phyloP scores from a whole-genome alignment of 1,139 yeast genomes.

The Candida sp. region DNA sequence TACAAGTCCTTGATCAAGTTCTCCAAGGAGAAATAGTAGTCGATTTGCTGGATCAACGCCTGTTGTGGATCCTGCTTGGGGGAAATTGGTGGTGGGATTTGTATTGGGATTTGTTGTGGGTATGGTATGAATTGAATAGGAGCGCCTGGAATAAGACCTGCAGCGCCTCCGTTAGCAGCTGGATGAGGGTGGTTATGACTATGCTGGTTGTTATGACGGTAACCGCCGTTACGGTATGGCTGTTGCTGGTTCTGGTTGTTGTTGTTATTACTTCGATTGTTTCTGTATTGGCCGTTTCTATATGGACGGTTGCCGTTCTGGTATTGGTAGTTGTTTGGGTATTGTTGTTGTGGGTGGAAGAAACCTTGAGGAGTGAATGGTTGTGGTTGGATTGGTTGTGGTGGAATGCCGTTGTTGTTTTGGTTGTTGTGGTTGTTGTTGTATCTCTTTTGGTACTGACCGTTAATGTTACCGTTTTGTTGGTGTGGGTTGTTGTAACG shows the following conservation, averaged over 20 bases:
- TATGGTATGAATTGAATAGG: conserved; percentile 10
- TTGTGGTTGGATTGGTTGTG: conserved; percentile 17
- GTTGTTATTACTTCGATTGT: conserved; percentile 10
- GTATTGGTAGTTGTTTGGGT: conserved; percentile 27
- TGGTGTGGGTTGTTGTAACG: conserved; percentile 12
- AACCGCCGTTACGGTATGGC: conserved; percentile 12
- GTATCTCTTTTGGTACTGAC: conserved; percentile 21
- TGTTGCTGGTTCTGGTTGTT: conserved; percentile 5
- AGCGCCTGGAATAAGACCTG: conserved; percentile 4
- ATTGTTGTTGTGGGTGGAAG: conserved; percentile 24
- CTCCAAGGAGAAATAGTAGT: conserved; percentile 88
- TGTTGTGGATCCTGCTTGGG: conserved; percentile 52
- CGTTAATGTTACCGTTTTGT: conserved; percentile 14
- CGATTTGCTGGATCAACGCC: conserved; percentile 69
- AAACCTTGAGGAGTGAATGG: conserved; percentile 27
- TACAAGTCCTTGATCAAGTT: conserved; percentile 83
- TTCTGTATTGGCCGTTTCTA: conserved; percentile 14
- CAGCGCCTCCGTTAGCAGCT: background rate
- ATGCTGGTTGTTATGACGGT: conserved; percentile 9
- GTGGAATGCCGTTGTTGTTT: conserved; percentile 14
- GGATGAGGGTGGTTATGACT: background rate
- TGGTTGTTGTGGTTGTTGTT: conserved; percentile 13
- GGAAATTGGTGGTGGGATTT: conserved; percentile 52
- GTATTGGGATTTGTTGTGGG: conserved; percentile 26
- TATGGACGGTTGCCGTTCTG: conserved; percentile 10